phyloP scores from a whole-genome alignment of 106 monocot species.

The Dendrobium officinale region DNA sequence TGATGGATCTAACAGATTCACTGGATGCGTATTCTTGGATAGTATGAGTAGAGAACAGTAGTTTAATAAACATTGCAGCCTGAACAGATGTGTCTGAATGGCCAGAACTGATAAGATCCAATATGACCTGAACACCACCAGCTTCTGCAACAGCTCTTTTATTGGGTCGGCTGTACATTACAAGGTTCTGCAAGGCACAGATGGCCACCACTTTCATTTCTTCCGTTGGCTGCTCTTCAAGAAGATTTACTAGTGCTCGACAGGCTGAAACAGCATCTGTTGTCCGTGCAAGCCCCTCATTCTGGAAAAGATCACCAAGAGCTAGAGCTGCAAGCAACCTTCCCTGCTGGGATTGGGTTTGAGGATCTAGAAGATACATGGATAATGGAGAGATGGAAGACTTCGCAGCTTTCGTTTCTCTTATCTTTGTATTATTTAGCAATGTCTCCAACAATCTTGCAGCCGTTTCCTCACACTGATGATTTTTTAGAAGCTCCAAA shows the following conservation, averaged over 20 bases:
- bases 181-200: conserved; percentile 92
- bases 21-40: conserved; percentile 99
- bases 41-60: conserved; percentile 89
- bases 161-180: conserved; percentile 86
- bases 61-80: conserved; percentile 96
- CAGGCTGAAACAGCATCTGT: conserved; percentile 89
- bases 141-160: conserved; percentile 99
- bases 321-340: conserved; percentile 83
- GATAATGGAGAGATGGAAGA: conserved; percentile 84
- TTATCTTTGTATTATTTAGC: conserved; percentile 83
- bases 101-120: conserved; percentile 80
- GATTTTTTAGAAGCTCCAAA: conserved; percentile 70
- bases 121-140: conserved; percentile 91
- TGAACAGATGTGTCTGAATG: conserved; percentile 92
- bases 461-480: conserved; percentile 93
- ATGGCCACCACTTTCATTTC: conserved; percentile 99
- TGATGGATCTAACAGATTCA: conserved; percentile 95
- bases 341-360: conserved; percentile 95
- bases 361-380: conserved; percentile 91
- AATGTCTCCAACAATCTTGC: conserved; percentile 90
- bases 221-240: conserved; percentile 96
- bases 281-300: conserved; percentile 76
- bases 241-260: conserved; percentile 91
- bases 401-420: conserved; percentile 88
- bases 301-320: conserved; percentile 97